Evolutionary conservation across 345 rosid species (phyloP).

Genomic region (Xanthoceras sorbifolium): DNA sequence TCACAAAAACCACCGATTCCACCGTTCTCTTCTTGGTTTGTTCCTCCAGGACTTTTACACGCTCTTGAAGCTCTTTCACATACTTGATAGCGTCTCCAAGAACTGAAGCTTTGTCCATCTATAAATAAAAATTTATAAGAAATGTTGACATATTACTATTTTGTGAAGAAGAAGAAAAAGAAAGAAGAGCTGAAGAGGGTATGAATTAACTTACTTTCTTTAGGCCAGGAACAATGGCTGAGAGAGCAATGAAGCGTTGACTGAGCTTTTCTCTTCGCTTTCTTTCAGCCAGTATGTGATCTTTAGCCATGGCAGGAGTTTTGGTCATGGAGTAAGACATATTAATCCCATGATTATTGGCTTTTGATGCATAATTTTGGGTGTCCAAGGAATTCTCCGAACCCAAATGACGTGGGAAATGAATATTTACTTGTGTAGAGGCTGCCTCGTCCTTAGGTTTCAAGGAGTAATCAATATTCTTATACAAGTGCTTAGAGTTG

Average conservation of each 20-base stretch:
- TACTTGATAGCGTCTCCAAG: slow-evolving; percentile 75
- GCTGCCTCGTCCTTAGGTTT: slow-evolving; percentile 37
- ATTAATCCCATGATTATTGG: slow-evolving; percentile 14
- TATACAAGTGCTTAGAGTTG: slow-evolving; percentile 20
- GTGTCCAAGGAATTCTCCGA: slow-evolving; percentile 12
- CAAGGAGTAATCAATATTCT: background rate
- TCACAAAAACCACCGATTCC: slow-evolving; percentile 57
- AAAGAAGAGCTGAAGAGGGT: no score
- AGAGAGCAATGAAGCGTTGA: slow-evolving; percentile 61
- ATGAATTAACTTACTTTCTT: slow-evolving; percentile 54
- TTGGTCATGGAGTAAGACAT: slow-evolving; percentile 22
- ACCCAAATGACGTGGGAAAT: slow-evolving; percentile 3
- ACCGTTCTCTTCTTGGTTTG: slow-evolving; percentile 50
- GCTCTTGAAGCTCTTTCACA: slow-evolving; percentile 70
- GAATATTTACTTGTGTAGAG: slow-evolving; percentile 2
- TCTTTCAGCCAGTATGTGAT: slow-evolving; percentile 59
- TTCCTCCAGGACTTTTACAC: slow-evolving; percentile 50
- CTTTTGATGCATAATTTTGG: slow-evolving; percentile 14
- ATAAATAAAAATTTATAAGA: background rate
- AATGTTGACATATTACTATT: background rate
- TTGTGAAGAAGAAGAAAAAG: background rate
- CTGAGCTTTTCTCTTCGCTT: slow-evolving; percentile 58
- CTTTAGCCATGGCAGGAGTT: slow-evolving; percentile 46
- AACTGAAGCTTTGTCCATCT: slow-evolving; percentile 72
- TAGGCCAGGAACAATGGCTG: slow-evolving; percentile 56